Evolutionary conservation across 2,329 filamentous ascomycete species (phyloP).

Genomic region (Rutstroemia sp.): DNA sequence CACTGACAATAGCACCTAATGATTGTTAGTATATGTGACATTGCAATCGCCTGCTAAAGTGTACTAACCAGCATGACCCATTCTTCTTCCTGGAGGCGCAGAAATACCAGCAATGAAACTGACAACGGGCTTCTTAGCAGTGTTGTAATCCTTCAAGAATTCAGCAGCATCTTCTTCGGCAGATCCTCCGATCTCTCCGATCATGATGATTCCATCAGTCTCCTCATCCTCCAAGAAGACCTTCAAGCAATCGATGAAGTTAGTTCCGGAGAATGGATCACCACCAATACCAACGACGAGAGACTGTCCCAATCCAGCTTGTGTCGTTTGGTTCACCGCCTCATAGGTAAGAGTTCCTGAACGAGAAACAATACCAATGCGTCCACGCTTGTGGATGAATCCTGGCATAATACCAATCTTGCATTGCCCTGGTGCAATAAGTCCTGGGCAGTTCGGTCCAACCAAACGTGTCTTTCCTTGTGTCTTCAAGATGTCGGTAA

Average conservation of each 20-base stretch:
- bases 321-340: constrained; percentile 98
- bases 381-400: constrained; percentile 99
- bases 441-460: constrained; percentile 95
- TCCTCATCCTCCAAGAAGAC: constrained; percentile 94
- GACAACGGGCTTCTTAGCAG: constrained; percentile 88
- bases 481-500: constrained; percentile 95
- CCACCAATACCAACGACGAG: constrained; percentile 97
- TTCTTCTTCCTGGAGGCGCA: constrained; percentile 88
- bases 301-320: constrained; percentile 92
- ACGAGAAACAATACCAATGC: constrained; percentile 96
- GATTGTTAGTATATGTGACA: constrained; percentile 14
- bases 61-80: constrained; percentile 83
- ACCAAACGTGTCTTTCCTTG: constrained; percentile 96
- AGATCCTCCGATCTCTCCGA: constrained; percentile 95
- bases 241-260: constrained; percentile 98
- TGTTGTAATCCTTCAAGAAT: constrained; percentile 90
- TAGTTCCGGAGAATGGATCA: constrained; percentile 97
- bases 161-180: constrained; percentile 98
- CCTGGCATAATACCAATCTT: constrained; percentile 99
- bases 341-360: constrained; percentile 99
- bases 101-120: constrained; percentile 98
- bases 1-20: constrained; percentile 78
- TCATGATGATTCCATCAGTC: constrained; percentile 99
- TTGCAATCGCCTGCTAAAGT: background rate
- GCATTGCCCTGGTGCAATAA: constrained; percentile 93